Evolutionary conservation across 1,139 yeast genomes (phyloP).

Genomic region (Eremothecium cymbalariae): DNA sequence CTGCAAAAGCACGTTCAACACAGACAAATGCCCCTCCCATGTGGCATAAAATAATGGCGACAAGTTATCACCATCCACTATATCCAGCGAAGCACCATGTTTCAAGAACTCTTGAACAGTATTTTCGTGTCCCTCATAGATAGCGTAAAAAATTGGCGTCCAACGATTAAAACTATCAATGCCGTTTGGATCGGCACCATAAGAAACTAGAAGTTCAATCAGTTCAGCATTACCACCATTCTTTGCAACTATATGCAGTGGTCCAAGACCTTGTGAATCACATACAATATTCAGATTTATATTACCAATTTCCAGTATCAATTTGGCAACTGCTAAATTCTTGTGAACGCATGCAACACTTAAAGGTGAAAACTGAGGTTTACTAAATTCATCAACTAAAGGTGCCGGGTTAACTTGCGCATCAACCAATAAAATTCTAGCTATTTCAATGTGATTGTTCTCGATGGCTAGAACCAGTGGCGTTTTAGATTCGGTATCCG

Average conservation of each 20-base stretch:
- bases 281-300: conserved; percentile 38
- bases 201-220: conserved; percentile 55
- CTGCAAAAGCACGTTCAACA: conserved; percentile 56
- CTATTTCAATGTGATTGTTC: conserved; percentile 52
- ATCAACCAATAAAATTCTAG: conserved; percentile 31
- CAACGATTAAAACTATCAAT: conserved; percentile 81
- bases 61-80: conserved; percentile 76
- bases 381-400: conserved; percentile 37
- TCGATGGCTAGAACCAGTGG: conserved; percentile 76
- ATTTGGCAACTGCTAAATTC: conserved; percentile 59
- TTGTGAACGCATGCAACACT: conserved; percentile 89
- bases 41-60: conserved; percentile 84
- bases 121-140: conserved; percentile 69
- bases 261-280: conserved; percentile 83
- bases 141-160: conserved; percentile 91
- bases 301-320: conserved; percentile 38
- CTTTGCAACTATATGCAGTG: conserved; percentile 81
- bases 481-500: conserved; percentile 70
- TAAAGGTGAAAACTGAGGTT: conserved; percentile 69
- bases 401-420: conserved; percentile 55
- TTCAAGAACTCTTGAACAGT: conserved; percentile 66
- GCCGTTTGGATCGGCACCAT: conserved; percentile 74
- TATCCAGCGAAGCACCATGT: conserved; percentile 57
- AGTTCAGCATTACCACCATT: conserved; percentile 63
- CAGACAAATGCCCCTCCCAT: conserved; percentile 84